These are phyloP conservation scores for Botrytis squamosa DNA, from an alignment of 2,329 filamentous ascomycete species.

Conservation along the genomic window DNA sequence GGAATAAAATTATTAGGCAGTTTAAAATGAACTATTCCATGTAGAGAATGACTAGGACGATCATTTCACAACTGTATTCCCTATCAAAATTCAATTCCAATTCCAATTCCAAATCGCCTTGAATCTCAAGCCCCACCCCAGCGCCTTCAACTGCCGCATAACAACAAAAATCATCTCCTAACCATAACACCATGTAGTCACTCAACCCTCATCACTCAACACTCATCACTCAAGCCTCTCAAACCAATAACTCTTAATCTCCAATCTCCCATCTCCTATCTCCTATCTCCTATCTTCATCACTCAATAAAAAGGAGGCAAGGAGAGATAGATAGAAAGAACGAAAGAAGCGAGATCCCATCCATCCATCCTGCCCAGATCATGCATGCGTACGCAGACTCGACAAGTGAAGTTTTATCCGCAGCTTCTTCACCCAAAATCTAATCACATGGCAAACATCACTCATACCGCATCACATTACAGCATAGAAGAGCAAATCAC, in stretches of 20 bases:
- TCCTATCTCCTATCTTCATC: too few relatives aligned
- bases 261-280: too few relatives aligned
- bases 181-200: neutral
- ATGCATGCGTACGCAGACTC: neutral
- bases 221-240: too few relatives aligned
- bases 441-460: neutral
- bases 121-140: neutral
- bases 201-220: too few relatives aligned
- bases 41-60: neutral
- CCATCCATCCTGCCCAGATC: neutral
- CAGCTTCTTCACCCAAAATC: neutral
- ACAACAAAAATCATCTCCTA: neutral
- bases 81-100: too few relatives aligned
- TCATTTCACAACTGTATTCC: neutral
- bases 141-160: neutral
- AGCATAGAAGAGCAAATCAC: neutral
- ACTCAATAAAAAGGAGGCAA: too few relatives aligned
- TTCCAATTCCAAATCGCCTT: neutral
- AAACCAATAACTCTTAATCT: too few relatives aligned
- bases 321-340: too few relatives aligned
- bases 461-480: neutral
- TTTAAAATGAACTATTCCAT: neutral
- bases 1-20: neutral
- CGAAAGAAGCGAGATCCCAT: neutral
- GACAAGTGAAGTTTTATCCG: neutral